phyloP scores from a whole-genome alignment of 257 asterid genomes.

The Solanum infundibuliforme region DNA sequence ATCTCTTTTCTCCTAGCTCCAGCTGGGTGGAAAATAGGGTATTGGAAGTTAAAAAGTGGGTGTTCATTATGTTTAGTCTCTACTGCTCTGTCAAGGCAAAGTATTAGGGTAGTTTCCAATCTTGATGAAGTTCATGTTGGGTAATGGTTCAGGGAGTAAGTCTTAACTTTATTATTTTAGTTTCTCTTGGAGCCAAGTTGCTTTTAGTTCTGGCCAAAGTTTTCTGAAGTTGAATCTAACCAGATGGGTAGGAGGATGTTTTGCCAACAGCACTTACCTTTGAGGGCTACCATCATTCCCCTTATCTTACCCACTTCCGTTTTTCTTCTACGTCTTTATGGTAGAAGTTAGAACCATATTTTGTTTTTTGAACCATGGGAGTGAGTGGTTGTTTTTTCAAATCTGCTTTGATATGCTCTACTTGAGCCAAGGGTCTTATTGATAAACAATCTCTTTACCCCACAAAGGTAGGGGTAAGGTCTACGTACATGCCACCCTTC shows the following conservation, averaged over 20 bases:
- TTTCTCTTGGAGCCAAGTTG: not conserved
- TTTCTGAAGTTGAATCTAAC: not conserved
- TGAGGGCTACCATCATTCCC: not conserved
- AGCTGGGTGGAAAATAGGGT: not conserved
- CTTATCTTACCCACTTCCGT: not conserved
- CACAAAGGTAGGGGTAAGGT: not conserved
- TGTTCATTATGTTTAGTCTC: not conserved
- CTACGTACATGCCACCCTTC: not conserved
- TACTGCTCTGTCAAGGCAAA: not conserved
- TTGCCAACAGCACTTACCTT: not conserved
- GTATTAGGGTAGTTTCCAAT: not conserved
- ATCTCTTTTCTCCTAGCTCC: not conserved
- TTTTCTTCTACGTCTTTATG: not conserved
- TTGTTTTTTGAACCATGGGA: not conserved
- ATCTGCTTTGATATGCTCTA: not conserved
- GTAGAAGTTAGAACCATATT: not conserved
- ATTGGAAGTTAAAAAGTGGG: not conserved
- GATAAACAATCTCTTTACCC: not conserved
- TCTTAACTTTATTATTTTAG: not conserved
- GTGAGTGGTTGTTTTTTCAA: not conserved
- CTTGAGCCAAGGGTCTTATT: not conserved
- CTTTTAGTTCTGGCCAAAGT: not conserved
- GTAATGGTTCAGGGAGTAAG: not conserved
- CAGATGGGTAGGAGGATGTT: not conserved
- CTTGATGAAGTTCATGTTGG: not conserved